Base-by-base conservation (phyloP, 108 stramenopile species). In the Schizochytrium sp. region DNA sequence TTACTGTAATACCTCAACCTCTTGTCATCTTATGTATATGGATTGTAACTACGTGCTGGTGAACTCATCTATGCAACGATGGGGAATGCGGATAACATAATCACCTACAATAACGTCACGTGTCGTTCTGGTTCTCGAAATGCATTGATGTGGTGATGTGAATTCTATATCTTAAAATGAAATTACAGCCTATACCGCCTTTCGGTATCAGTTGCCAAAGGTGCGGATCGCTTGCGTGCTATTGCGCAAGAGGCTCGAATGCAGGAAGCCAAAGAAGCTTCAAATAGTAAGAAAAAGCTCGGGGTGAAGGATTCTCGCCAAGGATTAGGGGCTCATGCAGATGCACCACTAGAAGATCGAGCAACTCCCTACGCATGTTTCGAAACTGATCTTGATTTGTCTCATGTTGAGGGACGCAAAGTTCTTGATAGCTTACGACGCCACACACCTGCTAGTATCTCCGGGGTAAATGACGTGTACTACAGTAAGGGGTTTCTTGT, bases 351-450 rank as follows among this genome's bases (percentile, higher is more conserved):
- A 5, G 50, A 40, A 7, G 47, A 55, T 83, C 76, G 76, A 5
- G 76, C 76, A n/a, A 83, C 76, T 10, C 76, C 76, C 1, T 83
- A 83, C 55, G 47, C 76, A n/a, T 83, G 76, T 42, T 83, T 83
- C 53, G 76, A 83, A 28, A 38, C 47, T 42, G 76, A 83, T 38
- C 28, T 55, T 47, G 76, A 83, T 38, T 3, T 55, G 5, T 83
- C 76, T 5, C 53, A 55, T 42, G 76, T 83, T 0, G 53, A 83
- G 10, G 76, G 76, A 0, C 76, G 53, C 28, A 83, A 10, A 10
- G 76, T 83, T 2, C 38, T 49, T 47, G 76, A 83, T 53, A 83
- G 76, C 53, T 5, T 55, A 10, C 47, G 47, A 10, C 50, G 40
- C 76, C 47, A 55, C 38, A 38, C 47, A 53, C 38, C 50, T 0